Base-by-base conservation (phyloP, 2,329 filamentous ascomycete genomes). In the Epichloe bromicola region DNA sequence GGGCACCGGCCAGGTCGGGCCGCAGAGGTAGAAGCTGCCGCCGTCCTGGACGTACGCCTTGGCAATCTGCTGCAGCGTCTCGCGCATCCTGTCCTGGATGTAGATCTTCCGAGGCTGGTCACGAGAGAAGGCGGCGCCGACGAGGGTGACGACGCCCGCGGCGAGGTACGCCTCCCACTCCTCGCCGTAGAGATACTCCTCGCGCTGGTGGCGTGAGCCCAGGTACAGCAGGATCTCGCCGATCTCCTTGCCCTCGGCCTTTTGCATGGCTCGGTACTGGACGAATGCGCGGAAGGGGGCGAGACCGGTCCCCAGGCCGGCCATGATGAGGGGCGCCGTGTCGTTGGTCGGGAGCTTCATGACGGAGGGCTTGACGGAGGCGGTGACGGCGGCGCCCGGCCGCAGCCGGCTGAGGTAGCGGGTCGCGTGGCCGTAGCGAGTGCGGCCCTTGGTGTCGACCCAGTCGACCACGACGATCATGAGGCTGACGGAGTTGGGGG, bases 251-350 rank as follows among this genome's bases (percentile, higher is more conserved):
- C 93, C 93, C 67, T 94, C 88, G n/a, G 88, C 84, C 74, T 95
- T 67, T 67, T 98, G 91, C 81, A 94, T 89, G 47, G 93, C 93
- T 52, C 93, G 91, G 73, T 98, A 93, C 72, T 98, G 93, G 45
- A 97, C 86, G 64, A 98, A 98, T 54, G 93, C 93, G 58, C 93
- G 88, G 88, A 98, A 98, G n/a, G 93, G 93, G 1, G 93, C 93
- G 20, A 98, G 83, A 64, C 93, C 93, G 0, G 93, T 98, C 56
- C 93, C 93, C n/a, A 97, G 85, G 67, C 93, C 93, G 10, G 93
- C 93, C 91, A 98, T 96, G 75, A 98, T 96, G 65, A 98, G 83
- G 40, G 93, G 93, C 46, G 91, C 88, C 38, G 88, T 93, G 59
- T 90, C 84, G 65, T 83, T 85, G 54, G 79, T 71, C 5, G 93